phyloP scores from a whole-genome alignment of 2,329 filamentous ascomycete genomes.

The Macrophomina phaseolina region DNA sequence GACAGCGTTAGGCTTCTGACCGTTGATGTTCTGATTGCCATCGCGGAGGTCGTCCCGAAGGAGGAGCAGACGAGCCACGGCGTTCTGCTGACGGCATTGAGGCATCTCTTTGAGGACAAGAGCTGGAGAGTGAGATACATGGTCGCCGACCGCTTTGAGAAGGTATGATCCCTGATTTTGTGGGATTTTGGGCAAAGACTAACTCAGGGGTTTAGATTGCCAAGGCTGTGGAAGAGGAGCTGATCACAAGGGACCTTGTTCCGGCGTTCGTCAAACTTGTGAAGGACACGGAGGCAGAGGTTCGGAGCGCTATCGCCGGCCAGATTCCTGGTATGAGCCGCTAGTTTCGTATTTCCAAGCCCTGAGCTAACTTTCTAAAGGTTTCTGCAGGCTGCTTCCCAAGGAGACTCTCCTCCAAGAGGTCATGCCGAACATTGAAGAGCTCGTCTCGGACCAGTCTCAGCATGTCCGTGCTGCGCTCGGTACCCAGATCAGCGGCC shows the following conservation, averaged over 20 bases:
- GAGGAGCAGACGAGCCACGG: slow-evolving; percentile 97
- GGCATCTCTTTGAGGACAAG: slow-evolving; percentile 97
- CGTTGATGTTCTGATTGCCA: slow-evolving; percentile 93
- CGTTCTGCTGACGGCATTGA: slow-evolving; percentile 85
- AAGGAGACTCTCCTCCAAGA: slow-evolving; percentile 87
- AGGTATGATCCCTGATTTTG: slow-evolving; percentile 60
- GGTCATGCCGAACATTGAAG: slow-evolving; percentile 95
- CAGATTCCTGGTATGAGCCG: slow-evolving; percentile 77
- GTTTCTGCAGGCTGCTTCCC: slow-evolving; percentile 91
- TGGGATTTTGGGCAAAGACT: slow-evolving; percentile 31
- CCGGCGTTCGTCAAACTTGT: slow-evolving; percentile 96
- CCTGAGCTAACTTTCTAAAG: slow-evolving; percentile 53
- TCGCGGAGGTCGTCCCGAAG: slow-evolving; percentile 96
- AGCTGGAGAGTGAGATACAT: slow-evolving; percentile 99
- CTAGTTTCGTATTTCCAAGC: slow-evolving; percentile 23
- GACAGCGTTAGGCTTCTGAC: slow-evolving; percentile 96
- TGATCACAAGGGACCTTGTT: slow-evolving; percentile 90
- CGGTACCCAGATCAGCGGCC: slow-evolving; percentile 94
- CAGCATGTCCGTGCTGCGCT: slow-evolving; percentile 96
- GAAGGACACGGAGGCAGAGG: slow-evolving; percentile 97
- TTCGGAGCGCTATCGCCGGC: slow-evolving; percentile 93
- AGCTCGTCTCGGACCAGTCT: slow-evolving; percentile 92
- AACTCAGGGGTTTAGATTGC: slow-evolving; percentile 72
- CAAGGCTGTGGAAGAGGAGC: slow-evolving; percentile 97
- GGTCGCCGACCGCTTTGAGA: slow-evolving; percentile 98